A percentile compares a stretch with the other conserved stretches of the same genome.
These are phyloP conservation scores for Danielia reshetovae DNA, from an alignment of 805 yeast species.

Conservation along the genomic window DNA sequence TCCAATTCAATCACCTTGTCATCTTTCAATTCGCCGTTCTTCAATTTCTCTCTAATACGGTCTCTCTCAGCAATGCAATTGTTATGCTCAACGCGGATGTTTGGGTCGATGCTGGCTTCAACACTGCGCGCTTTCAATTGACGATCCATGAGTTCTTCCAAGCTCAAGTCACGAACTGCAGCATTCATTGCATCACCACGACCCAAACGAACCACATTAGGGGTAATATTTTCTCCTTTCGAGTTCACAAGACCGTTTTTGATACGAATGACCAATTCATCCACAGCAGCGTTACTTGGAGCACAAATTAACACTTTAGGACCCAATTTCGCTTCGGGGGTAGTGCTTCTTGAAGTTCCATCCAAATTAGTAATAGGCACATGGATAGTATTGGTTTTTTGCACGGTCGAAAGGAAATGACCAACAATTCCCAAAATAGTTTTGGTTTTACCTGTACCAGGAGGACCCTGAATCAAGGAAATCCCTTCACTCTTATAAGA, in stretches of 20 bases:
- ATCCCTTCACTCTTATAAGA: slow-evolving; percentile 70
- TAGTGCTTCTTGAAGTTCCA: slow-evolving; percentile 22
- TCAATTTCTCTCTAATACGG: slow-evolving; percentile 40
- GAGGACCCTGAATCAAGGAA: slow-evolving; percentile 95
- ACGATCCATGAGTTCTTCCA: slow-evolving; percentile 80
- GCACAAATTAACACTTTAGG: slow-evolving; percentile 85
- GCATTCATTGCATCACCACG: slow-evolving; percentile 82
- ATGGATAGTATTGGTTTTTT: slow-evolving; percentile 16
- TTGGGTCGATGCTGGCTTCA: slow-evolving; percentile 41
- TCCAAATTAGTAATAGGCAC: slow-evolving; percentile 11
- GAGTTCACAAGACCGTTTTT: slow-evolving; percentile 64
- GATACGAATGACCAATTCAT: slow-evolving; percentile 83
- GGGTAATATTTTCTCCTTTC: slow-evolving; percentile 50
- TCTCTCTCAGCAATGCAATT: slow-evolving; percentile 58
- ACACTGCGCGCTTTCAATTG: slow-evolving; percentile 42
- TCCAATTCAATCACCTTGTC: slow-evolving; percentile 47
- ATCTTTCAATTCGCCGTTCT: slow-evolving; percentile 28
- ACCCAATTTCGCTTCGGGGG: slow-evolving; percentile 25
- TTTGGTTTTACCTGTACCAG: slow-evolving; percentile 98
- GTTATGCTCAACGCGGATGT: slow-evolving; percentile 47
- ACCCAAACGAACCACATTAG: slow-evolving; percentile 82
- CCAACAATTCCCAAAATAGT: slow-evolving; percentile 93
- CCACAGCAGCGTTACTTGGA: slow-evolving; percentile 98
- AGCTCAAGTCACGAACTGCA: slow-evolving; percentile 74
- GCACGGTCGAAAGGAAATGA: slow-evolving; percentile 48